Evolutionary conservation across 2,329 filamentous ascomycete genomes (phyloP).

Genomic region (Fusarium sp.): DNA sequence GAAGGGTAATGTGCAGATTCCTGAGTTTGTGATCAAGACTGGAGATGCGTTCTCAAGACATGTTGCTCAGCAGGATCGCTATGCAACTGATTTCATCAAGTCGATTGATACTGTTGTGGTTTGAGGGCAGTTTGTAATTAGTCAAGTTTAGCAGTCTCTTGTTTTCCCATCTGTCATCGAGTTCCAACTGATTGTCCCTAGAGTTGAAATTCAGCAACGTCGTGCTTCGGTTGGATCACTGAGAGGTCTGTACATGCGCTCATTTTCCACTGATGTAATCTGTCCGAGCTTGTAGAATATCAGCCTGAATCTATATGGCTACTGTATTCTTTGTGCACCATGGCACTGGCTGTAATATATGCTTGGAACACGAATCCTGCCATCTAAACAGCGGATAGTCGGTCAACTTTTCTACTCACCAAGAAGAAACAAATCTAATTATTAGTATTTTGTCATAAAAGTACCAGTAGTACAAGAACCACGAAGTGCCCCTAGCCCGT

Average conservation of each 20-base stretch:
- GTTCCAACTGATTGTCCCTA: background rate
- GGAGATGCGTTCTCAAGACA: slow-evolving; percentile 33
- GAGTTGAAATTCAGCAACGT: too few species aligned
- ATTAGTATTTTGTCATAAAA: slow-evolving; percentile 37
- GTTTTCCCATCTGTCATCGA: background rate
- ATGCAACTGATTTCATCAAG: slow-evolving; percentile 29
- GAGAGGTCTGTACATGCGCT: background rate
- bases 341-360: background rate
- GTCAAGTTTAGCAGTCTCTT: background rate
- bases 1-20: slow-evolving; percentile 28
- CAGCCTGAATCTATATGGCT: background rate
- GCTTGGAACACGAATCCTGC: background rate
- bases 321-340: background rate
- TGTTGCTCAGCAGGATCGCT: slow-evolving; percentile 31
- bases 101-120: slow-evolving; percentile 22
- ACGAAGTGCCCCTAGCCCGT: slow-evolving; percentile 19
- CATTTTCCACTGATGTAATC: background rate
- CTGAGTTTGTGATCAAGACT: slow-evolving; percentile 39
- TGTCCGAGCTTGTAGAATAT: background rate
- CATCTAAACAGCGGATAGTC: background rate
- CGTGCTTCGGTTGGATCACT: background rate
- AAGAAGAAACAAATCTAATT: slow-evolving; percentile 23
- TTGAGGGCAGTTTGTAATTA: background rate
- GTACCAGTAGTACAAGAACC: slow-evolving; percentile 38
- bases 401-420: background rate